Evolutionary conservation across 1,284 basidiomycete species (phyloP).

Genomic region (Apiotrichum veenhuisii): DNA sequence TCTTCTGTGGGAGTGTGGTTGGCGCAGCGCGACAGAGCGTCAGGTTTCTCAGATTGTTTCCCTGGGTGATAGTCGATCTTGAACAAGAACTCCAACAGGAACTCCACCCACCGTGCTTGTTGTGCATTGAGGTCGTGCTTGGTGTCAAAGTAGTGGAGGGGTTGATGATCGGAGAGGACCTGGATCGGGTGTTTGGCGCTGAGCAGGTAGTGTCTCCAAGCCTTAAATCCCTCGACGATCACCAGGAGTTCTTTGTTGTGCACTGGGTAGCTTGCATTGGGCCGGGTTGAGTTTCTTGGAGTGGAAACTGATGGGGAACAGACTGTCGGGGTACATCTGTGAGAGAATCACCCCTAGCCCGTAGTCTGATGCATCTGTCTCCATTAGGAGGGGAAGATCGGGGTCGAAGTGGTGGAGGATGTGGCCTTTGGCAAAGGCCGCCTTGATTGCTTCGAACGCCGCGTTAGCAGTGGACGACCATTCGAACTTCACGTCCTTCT

Average conservation of each 20-base stretch:
- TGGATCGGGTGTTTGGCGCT: constrained; percentile 33
- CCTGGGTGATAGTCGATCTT: constrained; percentile 49
- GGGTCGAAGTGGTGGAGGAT: constrained; percentile 49
- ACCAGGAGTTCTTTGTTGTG: constrained; percentile 55
- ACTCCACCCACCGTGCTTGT: constrained; percentile 51
- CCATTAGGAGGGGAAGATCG: constrained; percentile 31
- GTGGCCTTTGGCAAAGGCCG: no score
- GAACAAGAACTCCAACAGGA: constrained; percentile 48
- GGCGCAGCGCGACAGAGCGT: constrained; percentile 39
- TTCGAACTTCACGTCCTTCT: no score
- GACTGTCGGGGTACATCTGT: constrained; percentile 32
- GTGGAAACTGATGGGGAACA: constrained; percentile 47
- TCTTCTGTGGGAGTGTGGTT: constrained; percentile 21
- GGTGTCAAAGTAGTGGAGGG: constrained; percentile 52
- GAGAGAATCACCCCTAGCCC: constrained; percentile 37
- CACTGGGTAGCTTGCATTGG: constrained; percentile 54
- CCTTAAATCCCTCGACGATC: constrained; percentile 48
- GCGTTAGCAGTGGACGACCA: no score
- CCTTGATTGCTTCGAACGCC: no score
- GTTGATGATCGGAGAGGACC: constrained; percentile 53
- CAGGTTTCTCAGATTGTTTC: constrained; percentile 36
- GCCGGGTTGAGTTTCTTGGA: constrained; percentile 40
- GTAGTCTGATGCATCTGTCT: constrained; percentile 40
- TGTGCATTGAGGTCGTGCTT: constrained; percentile 45
- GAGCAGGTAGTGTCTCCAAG: constrained; percentile 50